Base-by-base conservation (phyloP, 768 basidiomycete species). In the Pleurotus tuoliensis region DNA sequence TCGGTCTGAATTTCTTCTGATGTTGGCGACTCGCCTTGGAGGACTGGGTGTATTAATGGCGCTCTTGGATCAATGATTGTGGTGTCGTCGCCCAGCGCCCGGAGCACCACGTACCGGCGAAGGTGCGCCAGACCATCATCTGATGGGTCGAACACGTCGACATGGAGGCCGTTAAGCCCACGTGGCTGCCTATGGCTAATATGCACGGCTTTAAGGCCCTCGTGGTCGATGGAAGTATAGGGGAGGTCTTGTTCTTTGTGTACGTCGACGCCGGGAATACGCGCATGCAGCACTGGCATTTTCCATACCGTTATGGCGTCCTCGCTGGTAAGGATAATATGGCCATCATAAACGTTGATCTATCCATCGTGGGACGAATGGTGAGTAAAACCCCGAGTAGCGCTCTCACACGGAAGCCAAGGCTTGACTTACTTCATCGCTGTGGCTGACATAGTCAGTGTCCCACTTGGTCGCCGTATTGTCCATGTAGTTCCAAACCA, bases 401-500 rank as follows among this genome's bases (percentile, higher is more conserved):
- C 48, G 20, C 48, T 53, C 51, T 20, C 51, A 53, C 39, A 53
- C 39, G 3, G 27, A 50, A 34, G 24, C 48, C 48, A 50, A 52
- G 51, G 24, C n/a, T 25, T 44, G 13, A 22, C 51, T 53, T 53
- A 53, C 51, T 39, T 53, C 51, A 53, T 53, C 51, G 51, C 39
- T 41, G 20, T 41, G 20, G 4, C 5, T 41, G 11, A 53, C 20
- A 16, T 40, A 39, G 51, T 41, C 51, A 24, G 43, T 53, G 12
- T 53, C 39, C 51, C 51, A 53, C 51, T 53, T 53, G 38, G 39
- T 41, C 24, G 51, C 51, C 5, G 51, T 53, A 53, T 53, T 53
- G 38, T 53, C 51, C n/a, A 41, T 39, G 15, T 53, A 53, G 41
- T 53, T 53, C 51, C 51, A 53, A n/a, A 53, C 51, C 51, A 53